Evolutionary conservation across 352 stramenopile species (phyloP), one percentile per base, ranked within the genome.

Genomic region (Aphanomyces astaci): DNA sequence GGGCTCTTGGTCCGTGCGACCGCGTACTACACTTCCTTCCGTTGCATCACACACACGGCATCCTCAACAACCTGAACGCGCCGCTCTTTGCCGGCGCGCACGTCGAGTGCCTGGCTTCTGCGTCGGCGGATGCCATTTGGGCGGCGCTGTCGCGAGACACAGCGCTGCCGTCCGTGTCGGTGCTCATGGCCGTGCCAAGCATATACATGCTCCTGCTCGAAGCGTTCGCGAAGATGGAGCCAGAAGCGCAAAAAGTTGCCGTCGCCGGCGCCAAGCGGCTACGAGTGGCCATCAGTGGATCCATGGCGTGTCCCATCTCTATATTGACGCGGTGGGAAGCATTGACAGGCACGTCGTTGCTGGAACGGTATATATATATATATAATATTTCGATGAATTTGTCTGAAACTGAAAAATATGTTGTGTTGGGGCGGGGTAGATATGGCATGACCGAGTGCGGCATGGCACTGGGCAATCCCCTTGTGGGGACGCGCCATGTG

Each of bases 361-460:
- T 98, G 27, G 92, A 97, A 70, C 75, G 91, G 17, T 68, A 68
- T 24, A n/a, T n/a, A n/a, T n/a, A n/a, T n/a, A n/a, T n/a, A n/a
- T n/a, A n/a, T n/a, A n/a, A n/a, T n/a, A n/a, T n/a, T n/a, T n/a
- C n/a, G n/a, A n/a, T n/a, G n/a, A n/a, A n/a, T n/a, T n/a, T n/a
- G n/a, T n/a, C n/a, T n/a, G n/a, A n/a, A n/a, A 22, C 48, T 55
- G 19, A 55, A 55, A n/a, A n/a, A n/a, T n/a, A n/a, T n/a, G n/a
- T n/a, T n/a, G n/a, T n/a, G n/a, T n/a, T 22, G 1, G 19, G 48
- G 48, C 9, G 13, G 7, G 17, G 22, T 59, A 59, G 51, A 7
- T 97, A 96, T 64, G 90, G 90, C 9, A 98, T 97, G 89, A 97
- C 85, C 0, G 90, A 97, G 73, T 78, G 96, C 52, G 88, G 87